These are phyloP conservation scores for Trichoderma atroviride DNA, from an alignment of 2,329 filamentous ascomycete species.

Conservation along the genomic window DNA sequence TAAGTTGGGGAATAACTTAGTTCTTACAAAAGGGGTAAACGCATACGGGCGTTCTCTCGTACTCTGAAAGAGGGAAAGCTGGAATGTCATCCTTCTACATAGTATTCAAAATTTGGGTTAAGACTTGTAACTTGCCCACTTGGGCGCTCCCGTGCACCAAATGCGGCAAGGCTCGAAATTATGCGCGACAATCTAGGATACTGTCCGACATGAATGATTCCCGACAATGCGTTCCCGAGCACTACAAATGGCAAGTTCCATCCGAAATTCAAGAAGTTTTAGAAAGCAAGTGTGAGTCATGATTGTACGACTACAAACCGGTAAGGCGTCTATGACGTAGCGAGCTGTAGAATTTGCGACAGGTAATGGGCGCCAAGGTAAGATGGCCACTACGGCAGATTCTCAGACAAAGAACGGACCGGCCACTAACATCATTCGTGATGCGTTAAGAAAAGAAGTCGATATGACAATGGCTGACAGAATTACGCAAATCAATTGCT, in stretches of 20 bases:
- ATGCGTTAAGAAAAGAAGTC: neutral
- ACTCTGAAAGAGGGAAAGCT: neutral
- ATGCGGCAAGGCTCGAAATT: neutral
- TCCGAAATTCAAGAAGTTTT: no score
- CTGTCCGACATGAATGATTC: neutral
- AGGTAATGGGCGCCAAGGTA: no score
- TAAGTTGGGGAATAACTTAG: no score
- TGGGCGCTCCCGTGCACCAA: neutral
- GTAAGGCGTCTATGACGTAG: no score
- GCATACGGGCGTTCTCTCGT: neutral
- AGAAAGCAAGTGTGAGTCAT: no score
- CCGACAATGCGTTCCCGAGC: neutral
- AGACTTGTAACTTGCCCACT: neutral
- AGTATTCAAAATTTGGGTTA: neutral
- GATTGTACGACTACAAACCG: no score
- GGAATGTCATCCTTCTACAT: neutral
- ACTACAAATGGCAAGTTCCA: neutral
- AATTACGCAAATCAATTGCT: neutral
- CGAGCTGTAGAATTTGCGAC: no score
- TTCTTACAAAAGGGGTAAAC: neutral
- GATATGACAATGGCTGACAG: accelerated
- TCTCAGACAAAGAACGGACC: no score
- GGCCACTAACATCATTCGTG: neutral
- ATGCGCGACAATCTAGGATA: neutral
- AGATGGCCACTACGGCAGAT: no score